Base-by-base conservation (phyloP, 2,329 filamentous ascomycete species). In the Fusarium coffeatum region DNA sequence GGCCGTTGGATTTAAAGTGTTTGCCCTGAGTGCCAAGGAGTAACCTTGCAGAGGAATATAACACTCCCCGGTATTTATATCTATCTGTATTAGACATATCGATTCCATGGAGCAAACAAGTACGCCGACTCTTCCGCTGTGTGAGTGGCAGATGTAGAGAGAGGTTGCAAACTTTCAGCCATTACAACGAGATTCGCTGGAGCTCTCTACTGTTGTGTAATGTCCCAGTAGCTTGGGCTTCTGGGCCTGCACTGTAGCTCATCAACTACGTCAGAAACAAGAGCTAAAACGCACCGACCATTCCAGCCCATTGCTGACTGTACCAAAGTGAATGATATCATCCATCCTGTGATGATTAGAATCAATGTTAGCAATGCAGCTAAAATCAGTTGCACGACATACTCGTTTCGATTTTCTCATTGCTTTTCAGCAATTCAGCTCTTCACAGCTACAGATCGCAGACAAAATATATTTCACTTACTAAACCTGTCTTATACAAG, bases 261-360 rank as follows among this genome's bases (percentile, higher is more conserved):
- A 53, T 27, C 41, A 32, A 30, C 45, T 66, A 66, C 63, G 64
- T 66, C 64, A 66, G 62, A 66, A 37, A 28, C 40, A 55, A 46
- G 45, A 66, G 55, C 45, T 55, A 45, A 47, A 28, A 60, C 34
- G 27, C 57, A 58, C 56, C 49, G 23, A 23, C 43, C 48, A 66
- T 66, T 66, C 61, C 43, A 61, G 43, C 45, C 23, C 28, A 42
- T 22, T 50, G 60, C 62, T 61, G 55, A 55, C 62, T 60, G 42
- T 66, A 32, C 28, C 30, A 55, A 32, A 55, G 16, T 50, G 40
- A 50, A 62, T 66, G 64, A 66, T 66, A 66, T 66, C 62, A 67
- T 57, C 20, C 34, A 55, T 30, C 28, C 12, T 27, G 20, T 28
- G 15, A 28, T 42, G 28, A 41, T 11, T 11, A 45, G 32, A 9